Evolutionary conservation across 257 asterid genomes (phyloP).

Genomic region (Gentiana straminea): DNA sequence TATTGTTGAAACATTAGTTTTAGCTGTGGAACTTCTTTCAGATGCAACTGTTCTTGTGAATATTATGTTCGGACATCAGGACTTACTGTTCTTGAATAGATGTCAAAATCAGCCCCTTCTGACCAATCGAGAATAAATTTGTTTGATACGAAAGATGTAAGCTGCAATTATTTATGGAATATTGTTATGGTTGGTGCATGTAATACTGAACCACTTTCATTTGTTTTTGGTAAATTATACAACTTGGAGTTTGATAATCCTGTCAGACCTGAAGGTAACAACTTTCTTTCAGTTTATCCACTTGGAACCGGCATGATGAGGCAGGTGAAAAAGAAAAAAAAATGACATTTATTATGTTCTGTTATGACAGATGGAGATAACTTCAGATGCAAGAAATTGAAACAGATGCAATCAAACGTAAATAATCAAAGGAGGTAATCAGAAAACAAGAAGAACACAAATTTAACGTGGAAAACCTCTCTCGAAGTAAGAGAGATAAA

Average conservation of each 20-base stretch:
- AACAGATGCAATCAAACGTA: too few species aligned
- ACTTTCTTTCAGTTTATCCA: conserved; percentile 88
- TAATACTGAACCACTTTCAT: neutral
- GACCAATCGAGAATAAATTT: conserved; percentile 91
- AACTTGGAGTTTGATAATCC: conserved; percentile 87
- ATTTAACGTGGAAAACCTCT: too few species aligned
- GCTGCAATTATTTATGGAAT: conserved; percentile 15
- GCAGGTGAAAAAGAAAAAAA: conserved; percentile 37
- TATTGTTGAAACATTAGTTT: too few species aligned
- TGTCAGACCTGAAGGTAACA: conserved; percentile 89
- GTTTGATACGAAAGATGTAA: conserved; percentile 85
- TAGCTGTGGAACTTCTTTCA: neutral
- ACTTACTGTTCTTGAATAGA: conserved; percentile 31
- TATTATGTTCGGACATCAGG: conserved; percentile 10
- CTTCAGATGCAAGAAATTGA: too few species aligned
- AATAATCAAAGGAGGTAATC: too few species aligned
- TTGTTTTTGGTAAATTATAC: conserved; percentile 16
- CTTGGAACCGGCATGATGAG: conserved; percentile 76
- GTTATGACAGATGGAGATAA: neutral
- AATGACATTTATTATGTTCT: too few species aligned
- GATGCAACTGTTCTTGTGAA: neutral
- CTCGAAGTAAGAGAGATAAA: too few species aligned
- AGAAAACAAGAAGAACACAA: too few species aligned
- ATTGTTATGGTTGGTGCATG: conserved; percentile 2
- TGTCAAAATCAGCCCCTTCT: conserved; percentile 97